Evolutionary conservation across 2,329 filamentous ascomycete genomes (phyloP).

Genomic region (Cercospora sp.): DNA sequence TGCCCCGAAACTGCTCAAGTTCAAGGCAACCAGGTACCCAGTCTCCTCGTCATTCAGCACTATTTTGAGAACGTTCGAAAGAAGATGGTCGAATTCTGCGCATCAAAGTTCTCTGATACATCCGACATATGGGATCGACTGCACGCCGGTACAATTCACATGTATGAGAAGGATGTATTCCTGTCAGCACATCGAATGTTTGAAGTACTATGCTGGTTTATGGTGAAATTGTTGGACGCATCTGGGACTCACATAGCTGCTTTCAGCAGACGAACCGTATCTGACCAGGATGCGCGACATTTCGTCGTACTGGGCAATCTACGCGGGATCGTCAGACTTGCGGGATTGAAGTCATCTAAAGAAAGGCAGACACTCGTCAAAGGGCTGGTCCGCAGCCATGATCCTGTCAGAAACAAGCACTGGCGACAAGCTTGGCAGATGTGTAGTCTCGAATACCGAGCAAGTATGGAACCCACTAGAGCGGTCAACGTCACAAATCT

Average conservation of each 20-base stretch:
- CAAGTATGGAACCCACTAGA: not conserved
- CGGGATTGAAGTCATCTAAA: not conserved
- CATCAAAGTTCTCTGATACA: not conserved
- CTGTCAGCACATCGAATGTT: slow-evolving; percentile 14
- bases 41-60: slow-evolving; percentile 14
- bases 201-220: slow-evolving; percentile 14
- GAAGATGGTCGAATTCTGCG: not conserved
- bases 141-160: not conserved
- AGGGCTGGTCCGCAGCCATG: not conserved
- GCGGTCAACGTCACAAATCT: not conserved
- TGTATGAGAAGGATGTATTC: slow-evolving; percentile 1
- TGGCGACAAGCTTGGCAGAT: slow-evolving; percentile 1
- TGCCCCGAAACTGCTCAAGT: slow-evolving; percentile 4
- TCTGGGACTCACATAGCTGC: slow-evolving; percentile 2
- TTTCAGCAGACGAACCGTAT: slow-evolving; percentile 3
- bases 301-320: slow-evolving; percentile 14
- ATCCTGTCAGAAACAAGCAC: not conserved
- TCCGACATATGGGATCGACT: not conserved
- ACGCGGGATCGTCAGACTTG: not conserved
- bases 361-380: slow-evolving; percentile 5
- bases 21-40: not conserved
- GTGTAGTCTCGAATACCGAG: not conserved
- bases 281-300: slow-evolving; percentile 10
- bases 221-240: slow-evolving; percentile 7
- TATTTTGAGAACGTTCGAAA: slow-evolving; percentile 9